These are phyloP conservation scores for Hortaea werneckii DNA, from an alignment of 2,329 filamentous ascomycete species.

Conservation along the genomic window DNA sequence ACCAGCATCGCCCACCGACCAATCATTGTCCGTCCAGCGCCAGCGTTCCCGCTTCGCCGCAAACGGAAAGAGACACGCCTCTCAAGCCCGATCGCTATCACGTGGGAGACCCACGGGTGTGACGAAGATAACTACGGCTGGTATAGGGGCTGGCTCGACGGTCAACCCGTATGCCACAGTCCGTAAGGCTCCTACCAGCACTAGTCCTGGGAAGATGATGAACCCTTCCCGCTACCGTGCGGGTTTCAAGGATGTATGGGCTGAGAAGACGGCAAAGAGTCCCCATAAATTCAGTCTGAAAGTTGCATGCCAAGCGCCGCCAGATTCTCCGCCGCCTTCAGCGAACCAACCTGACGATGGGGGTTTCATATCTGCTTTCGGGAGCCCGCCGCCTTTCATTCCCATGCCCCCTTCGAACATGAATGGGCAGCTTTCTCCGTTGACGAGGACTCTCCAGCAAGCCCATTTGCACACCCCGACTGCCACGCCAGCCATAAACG, in stretches of 20 bases:
- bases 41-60: constrained; percentile 11
- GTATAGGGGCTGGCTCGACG: background rate
- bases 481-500: constrained; percentile 14
- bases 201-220: constrained; percentile 42
- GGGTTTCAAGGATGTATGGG: constrained; percentile 41
- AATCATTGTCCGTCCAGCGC: constrained; percentile 21
- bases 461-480: constrained; percentile 22
- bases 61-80: constrained; percentile 22
- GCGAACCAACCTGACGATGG: constrained; percentile 31
- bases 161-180: constrained; percentile 16
- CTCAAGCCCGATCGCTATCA: constrained; percentile 22
- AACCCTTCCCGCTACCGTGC: constrained; percentile 39
- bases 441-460: constrained; percentile 22
- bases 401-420: constrained; percentile 10
- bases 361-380: constrained; percentile 26
- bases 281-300: constrained; percentile 42
- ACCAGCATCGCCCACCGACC: constrained; percentile 18
- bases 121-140: constrained; percentile 16
- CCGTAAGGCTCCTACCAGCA: constrained; percentile 17
- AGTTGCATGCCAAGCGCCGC: constrained; percentile 31
- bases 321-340: constrained; percentile 38
- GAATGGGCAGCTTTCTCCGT: constrained; percentile 21
- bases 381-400: constrained; percentile 13
- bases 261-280: constrained; percentile 37
- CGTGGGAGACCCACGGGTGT: constrained; percentile 23